These are phyloP conservation scores for Colletotrichum liriopes DNA, from an alignment of 2,329 filamentous ascomycete species.

Conservation along the genomic window DNA sequence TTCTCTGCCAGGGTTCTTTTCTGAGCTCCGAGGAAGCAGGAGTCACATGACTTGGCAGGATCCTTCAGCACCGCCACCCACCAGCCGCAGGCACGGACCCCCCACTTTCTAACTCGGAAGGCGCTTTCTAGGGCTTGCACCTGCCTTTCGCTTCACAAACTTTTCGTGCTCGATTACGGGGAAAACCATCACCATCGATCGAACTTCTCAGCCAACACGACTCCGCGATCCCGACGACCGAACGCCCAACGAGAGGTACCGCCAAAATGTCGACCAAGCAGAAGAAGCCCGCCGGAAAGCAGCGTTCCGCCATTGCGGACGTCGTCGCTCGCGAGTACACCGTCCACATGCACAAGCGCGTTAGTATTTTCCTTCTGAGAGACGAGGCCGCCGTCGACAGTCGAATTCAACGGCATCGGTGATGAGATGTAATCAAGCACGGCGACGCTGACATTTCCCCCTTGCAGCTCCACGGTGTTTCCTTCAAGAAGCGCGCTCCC, in stretches of 20 bases:
- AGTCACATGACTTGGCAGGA: not conserved
- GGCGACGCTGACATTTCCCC: slow-evolving; percentile 52
- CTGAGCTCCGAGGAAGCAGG: not conserved
- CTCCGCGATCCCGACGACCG: slow-evolving; percentile 42
- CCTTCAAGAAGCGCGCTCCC: slow-evolving; percentile 99
- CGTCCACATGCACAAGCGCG: slow-evolving; percentile 99
- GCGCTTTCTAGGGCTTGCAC: slow-evolving; percentile 34
- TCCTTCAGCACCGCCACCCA: not conserved
- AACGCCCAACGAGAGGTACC: slow-evolving; percentile 48
- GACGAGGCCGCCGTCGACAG: slow-evolving; percentile 44
- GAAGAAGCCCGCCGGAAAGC: slow-evolving; percentile 78
- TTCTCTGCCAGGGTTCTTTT: not conserved
- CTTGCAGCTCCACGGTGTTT: slow-evolving; percentile 90
- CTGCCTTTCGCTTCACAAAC: slow-evolving; percentile 38
- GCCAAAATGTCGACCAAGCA: slow-evolving; percentile 74
- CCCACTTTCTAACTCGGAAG: slow-evolving; percentile 4
- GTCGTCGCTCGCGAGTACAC: slow-evolving; percentile 99
- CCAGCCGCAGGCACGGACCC: slow-evolving; percentile 18
- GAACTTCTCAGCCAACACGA: slow-evolving; percentile 43
- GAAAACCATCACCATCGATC: slow-evolving; percentile 27
- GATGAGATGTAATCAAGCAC: slow-evolving; percentile 20
- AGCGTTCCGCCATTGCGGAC: slow-evolving; percentile 96
- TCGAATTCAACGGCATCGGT: slow-evolving; percentile 5
- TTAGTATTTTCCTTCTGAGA: slow-evolving; percentile 55
- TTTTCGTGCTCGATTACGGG: slow-evolving; percentile 32